Base-by-base conservation (phyloP, 1,139 yeast species). In the Arxiozyma heterogenica region DNA sequence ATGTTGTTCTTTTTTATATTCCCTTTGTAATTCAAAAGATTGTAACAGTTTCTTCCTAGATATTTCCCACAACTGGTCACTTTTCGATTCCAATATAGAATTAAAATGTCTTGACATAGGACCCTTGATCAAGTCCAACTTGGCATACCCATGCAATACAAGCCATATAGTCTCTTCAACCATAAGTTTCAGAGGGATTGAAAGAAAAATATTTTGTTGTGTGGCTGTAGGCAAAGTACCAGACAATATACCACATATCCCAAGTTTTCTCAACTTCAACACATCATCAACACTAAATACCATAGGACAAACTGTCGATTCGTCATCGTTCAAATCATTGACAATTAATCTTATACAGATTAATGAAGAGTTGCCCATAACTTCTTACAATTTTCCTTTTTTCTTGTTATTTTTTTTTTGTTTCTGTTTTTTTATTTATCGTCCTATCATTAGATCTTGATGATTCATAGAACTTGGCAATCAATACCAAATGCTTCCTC, bases 161-260 rank as follows among this genome's bases (percentile, higher is more conserved):
- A 89, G 72, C 82, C 88, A 87, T 15, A 82, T 58, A 0, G 83
- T 80, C 62, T 93, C 98, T 69, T 86, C 95, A 0, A 80, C 70
- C 72, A 82, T 78, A 49, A 93, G 73, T 61, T 82, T 81, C 52
- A 91, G 71, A 0, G 98, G 98, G 4, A 91, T 72, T 0, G 96
- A 95, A 52, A 88, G 74, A 64, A 91, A 86, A 44, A 84, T 75
- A 64, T 89, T 91, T 64, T 93, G 98, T 68, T 93, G 98, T 1
- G 98, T 95, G 22, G 91, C 90, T 50, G 82, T 78, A 0, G 96
- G 87, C 43, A 93, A 71, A 0, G 96, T 85, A 0, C 98, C 98
- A 1, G 81, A 73, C 21, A 93, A 73, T 1, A 85, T 81, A 0
- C 98, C 98, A 44, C 83, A 75, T 0, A 93, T 77, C 45, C 79